Percentiles rank a stretch among this genome's conserved stretches.
phyloP scores from a whole-genome alignment of 1,284 basidiomycete genomes.

The Stygiomarasmius scandens region DNA sequence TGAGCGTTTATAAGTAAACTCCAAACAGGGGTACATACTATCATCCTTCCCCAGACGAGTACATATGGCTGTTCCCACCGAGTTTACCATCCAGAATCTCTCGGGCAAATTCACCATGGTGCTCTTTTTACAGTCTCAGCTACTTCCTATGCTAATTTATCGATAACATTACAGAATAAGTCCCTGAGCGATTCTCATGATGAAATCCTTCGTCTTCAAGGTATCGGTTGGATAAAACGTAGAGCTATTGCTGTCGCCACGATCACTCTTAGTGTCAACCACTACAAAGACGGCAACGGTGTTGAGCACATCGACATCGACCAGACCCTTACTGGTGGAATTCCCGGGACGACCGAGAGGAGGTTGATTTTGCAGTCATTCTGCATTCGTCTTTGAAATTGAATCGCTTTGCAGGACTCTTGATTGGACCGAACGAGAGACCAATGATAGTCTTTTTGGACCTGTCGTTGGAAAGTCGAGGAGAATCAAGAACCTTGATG shows the following conservation, averaged over 20 bases:
- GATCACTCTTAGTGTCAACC: slow-evolving; percentile 57
- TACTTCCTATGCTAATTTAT: not conserved
- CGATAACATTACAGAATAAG: slow-evolving; percentile 48
- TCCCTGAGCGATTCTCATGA: slow-evolving; percentile 56
- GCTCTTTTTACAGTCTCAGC: slow-evolving; percentile 7
- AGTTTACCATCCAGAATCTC: slow-evolving; percentile 47
- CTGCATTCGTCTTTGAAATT: no score
- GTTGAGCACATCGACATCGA: slow-evolving; percentile 65
- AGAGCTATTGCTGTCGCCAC: slow-evolving; percentile 55
- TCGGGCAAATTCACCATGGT: slow-evolving; percentile 48
- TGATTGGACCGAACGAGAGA: slow-evolving; percentile 50
- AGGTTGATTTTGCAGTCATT: no score
- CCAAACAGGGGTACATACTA: no score
- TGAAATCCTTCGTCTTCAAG: slow-evolving; percentile 60
- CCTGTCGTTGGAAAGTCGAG: slow-evolving; percentile 53
- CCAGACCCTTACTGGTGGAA: slow-evolving; percentile 61
- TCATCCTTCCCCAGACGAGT: no score
- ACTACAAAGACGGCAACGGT: slow-evolving; percentile 57
- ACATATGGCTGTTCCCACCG: slow-evolving; percentile 56
- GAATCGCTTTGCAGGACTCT: no score
- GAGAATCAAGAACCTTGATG: slow-evolving; percentile 43
- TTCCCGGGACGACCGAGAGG: slow-evolving; percentile 56
- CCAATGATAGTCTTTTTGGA: slow-evolving; percentile 60
- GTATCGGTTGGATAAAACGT: slow-evolving; percentile 63
- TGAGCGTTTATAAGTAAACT: no score